Conservation (phyloP, 169 alveolate genomes). For the Eimeria tenella region DNA sequence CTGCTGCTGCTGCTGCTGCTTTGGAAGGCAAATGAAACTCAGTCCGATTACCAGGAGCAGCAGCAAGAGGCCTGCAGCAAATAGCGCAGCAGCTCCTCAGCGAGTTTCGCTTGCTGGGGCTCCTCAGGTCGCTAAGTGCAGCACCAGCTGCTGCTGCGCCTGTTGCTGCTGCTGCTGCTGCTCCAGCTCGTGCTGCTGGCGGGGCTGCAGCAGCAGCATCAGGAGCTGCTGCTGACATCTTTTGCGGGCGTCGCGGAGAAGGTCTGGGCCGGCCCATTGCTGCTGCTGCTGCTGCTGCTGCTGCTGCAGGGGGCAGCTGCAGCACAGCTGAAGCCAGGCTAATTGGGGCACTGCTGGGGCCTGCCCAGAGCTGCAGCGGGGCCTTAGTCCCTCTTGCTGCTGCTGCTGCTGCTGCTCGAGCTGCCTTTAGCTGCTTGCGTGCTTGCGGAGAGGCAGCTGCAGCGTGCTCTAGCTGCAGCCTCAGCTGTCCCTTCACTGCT, state of each 20-base stretch:
- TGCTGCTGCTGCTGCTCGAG: slow-evolving; percentile 36
- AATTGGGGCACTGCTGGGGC: background rate
- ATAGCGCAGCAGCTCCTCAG: background rate
- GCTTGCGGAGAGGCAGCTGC: background rate
- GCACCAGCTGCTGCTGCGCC: slow-evolving; percentile 12
- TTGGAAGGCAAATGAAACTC: background rate
- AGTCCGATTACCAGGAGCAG: background rate
- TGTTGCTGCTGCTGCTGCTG: background rate
- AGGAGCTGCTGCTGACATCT: background rate
- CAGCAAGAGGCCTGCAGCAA: slow-evolving; percentile 17
- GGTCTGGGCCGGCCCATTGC: background rate
- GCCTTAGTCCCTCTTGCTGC: background rate
- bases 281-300: slow-evolving; percentile 32
- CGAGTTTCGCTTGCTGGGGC: background rate
- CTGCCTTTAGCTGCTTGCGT: slow-evolving; percentile 1
- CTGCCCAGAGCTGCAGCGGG: background rate
- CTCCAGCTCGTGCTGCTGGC: background rate
- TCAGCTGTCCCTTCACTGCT: slow-evolving; percentile 19
- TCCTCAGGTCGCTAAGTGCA: background rate
- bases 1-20: slow-evolving; percentile 18
- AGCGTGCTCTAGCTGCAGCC: background rate
- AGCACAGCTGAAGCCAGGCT: background rate
- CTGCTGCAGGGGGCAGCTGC: background rate
- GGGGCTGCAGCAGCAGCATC: background rate
- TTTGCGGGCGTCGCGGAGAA: background rate